phyloP scores from a whole-genome alignment of 495 filamentous ascomycete species.

The Penicillium alfredii region DNA sequence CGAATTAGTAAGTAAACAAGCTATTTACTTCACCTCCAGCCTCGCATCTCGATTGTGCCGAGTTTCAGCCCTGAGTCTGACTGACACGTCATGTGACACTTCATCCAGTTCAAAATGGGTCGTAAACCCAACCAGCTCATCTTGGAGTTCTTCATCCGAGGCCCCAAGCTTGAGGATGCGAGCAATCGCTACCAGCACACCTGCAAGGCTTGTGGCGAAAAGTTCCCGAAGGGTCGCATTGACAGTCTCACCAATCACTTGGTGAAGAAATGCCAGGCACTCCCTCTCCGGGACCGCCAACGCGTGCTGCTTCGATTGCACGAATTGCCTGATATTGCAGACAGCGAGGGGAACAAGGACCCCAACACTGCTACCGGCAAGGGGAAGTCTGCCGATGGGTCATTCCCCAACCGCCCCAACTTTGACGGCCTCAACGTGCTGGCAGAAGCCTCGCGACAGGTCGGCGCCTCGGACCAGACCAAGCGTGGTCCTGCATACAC shows the following conservation, averaged over 20 bases:
- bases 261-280: conserved; percentile 73
- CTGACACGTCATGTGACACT: conserved; percentile 4
- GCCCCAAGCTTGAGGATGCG: conserved; percentile 72
- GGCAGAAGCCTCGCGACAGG: conserved; percentile 74
- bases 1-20: too few relatives aligned
- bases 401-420: conserved; percentile 44
- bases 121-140: conserved; percentile 77
- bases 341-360: conserved; percentile 34
- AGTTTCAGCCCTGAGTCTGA: too few relatives aligned
- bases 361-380: conserved; percentile 28
- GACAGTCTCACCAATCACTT: conserved; percentile 74
- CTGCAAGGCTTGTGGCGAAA: conserved; percentile 78
- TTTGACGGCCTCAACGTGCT: conserved; percentile 75
- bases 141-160: conserved; percentile 76
- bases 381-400: conserved; percentile 35
- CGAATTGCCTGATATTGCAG: conserved; percentile 37
- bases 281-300: conserved; percentile 59
- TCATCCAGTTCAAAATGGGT: conserved; percentile 51
- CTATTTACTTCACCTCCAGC: too few relatives aligned
- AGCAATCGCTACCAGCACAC: conserved; percentile 85
- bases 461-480: conserved; percentile 45
- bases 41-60: too few relatives aligned
- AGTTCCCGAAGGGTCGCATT: conserved; percentile 77
- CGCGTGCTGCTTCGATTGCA: conserved; percentile 57
- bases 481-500: conserved; percentile 40